Percentiles rank a stretch among this genome's conserved stretches.
Evolutionary conservation across 2,329 filamentous ascomycete species (phyloP).

Genomic region (Pseudocercospora fijiensis): DNA sequence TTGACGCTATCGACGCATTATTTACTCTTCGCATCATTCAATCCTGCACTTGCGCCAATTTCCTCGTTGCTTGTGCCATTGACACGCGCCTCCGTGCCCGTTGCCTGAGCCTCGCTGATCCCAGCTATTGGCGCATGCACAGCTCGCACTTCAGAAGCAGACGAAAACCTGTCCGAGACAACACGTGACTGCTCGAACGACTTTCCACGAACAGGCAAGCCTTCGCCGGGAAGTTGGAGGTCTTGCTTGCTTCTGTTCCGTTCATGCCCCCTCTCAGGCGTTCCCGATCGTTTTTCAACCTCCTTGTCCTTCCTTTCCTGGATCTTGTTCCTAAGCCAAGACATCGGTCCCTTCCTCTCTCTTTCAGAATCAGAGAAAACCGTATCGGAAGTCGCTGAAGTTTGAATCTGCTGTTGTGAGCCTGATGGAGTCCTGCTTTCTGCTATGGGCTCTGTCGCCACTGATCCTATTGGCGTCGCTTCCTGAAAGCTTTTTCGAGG

Average conservation of each 20-base stretch:
- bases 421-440: slow-evolving; percentile 19
- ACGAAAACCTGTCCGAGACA: neutral
- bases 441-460: slow-evolving; percentile 23
- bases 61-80: neutral
- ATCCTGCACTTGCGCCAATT: neutral
- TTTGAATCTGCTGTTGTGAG: slow-evolving; percentile 19
- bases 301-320: slow-evolving; percentile 58
- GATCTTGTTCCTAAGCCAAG: slow-evolving; percentile 65
- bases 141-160: slow-evolving; percentile 1
- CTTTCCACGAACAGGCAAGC: slow-evolving; percentile 25
- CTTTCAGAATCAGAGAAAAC: slow-evolving; percentile 41
- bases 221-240: slow-evolving; percentile 21
- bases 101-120: neutral
- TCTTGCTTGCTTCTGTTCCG: slow-evolving; percentile 32
- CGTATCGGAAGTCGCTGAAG: slow-evolving; percentile 30
- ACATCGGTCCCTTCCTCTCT: slow-evolving; percentile 61
- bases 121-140: neutral
- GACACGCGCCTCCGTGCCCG: neutral
- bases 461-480: slow-evolving; percentile 23
- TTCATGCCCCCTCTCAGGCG: slow-evolving; percentile 36
- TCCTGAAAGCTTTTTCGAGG: slow-evolving; percentile 37
- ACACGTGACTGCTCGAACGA: slow-evolving; percentile 23
- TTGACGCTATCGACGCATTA: neutral
- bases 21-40: neutral
- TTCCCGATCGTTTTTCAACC: slow-evolving; percentile 47